These are phyloP conservation scores for Apiotrichum montevideense DNA, from an alignment of 1,284 basidiomycete genomes.

Conservation along the genomic window DNA sequence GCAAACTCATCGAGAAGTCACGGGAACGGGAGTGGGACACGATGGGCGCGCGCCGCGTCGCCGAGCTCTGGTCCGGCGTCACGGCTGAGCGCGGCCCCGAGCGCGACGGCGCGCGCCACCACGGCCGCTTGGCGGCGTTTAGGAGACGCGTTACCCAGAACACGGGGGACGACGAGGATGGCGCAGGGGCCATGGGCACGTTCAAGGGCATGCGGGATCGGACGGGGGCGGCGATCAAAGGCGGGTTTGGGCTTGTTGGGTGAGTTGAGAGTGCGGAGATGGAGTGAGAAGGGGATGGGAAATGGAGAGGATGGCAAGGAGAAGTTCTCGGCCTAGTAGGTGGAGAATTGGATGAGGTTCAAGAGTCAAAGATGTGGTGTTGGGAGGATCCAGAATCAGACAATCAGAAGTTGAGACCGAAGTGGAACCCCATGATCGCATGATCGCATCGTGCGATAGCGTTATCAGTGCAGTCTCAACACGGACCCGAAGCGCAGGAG, in stretches of 20 bases:
- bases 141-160: conserved; percentile 4
- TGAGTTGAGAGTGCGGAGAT: conserved; percentile 17
- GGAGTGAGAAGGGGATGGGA: not conserved
- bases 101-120: not conserved
- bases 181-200: conserved; percentile 7
- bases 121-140: conserved; percentile 5
- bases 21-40: conserved; percentile 40
- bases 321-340: no score
- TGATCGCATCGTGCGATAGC: no score
- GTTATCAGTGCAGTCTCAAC: no score
- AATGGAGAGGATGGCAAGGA: no score
- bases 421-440: no score
- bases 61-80: conserved; percentile 36
- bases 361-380: no score
- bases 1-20: conserved; percentile 33
- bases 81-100: conserved; percentile 8
- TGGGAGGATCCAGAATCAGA: no score
- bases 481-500: no score
- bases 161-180: conserved; percentile 2
- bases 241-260: conserved; percentile 30
- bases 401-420: no score
- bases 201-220: conserved; percentile 27
- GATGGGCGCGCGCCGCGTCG: conserved; percentile 38
- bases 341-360: no score
- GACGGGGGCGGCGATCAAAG: conserved; percentile 36